Conservation (phyloP, 495 filamentous ascomycete genomes). For the Penicillium tannophilum region DNA sequence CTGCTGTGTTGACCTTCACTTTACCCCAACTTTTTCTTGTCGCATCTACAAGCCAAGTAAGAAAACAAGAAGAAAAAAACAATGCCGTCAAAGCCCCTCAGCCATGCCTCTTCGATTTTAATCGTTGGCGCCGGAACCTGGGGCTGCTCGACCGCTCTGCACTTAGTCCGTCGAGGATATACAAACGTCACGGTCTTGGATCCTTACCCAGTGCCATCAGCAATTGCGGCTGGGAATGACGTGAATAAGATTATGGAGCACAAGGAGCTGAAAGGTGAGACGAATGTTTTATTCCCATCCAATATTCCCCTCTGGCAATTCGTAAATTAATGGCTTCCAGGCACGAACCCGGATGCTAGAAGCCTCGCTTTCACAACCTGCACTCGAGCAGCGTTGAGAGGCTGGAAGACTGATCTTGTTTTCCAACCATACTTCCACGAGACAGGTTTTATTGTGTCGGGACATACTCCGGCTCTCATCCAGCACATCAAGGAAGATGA, state of each 20-base stretch:
- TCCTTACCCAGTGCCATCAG: slow-evolving; percentile 45
- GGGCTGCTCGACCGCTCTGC: slow-evolving; percentile 55
- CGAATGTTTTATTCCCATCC: neutral
- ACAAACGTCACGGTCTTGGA: slow-evolving; percentile 52
- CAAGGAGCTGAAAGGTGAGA: slow-evolving; percentile 42
- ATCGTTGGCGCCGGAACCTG: slow-evolving; percentile 54
- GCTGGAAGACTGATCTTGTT: slow-evolving; percentile 51
- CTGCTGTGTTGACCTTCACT: neutral
- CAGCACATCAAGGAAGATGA: slow-evolving; percentile 41
- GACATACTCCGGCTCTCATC: slow-evolving; percentile 35
- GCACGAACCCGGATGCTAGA: slow-evolving; percentile 21
- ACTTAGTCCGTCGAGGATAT: slow-evolving; percentile 52
- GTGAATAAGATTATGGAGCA: slow-evolving; percentile 60
- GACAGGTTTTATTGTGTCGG: slow-evolving; percentile 50
- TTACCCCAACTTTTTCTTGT: neutral
- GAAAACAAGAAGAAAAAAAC: neutral
- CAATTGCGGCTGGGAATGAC: slow-evolving; percentile 57
- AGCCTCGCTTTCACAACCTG: slow-evolving; percentile 40
- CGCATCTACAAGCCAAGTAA: neutral
- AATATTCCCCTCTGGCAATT: neutral
- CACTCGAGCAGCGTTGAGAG: slow-evolving; percentile 39
- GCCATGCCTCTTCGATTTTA: slow-evolving; percentile 29
- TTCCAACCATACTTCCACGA: slow-evolving; percentile 53
- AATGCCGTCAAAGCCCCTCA: slow-evolving; percentile 14
- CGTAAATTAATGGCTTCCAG: slow-evolving; percentile 15